phyloP scores from a whole-genome alignment of 2,329 filamentous ascomycete genomes.

The Camptophora hylomeconis region DNA sequence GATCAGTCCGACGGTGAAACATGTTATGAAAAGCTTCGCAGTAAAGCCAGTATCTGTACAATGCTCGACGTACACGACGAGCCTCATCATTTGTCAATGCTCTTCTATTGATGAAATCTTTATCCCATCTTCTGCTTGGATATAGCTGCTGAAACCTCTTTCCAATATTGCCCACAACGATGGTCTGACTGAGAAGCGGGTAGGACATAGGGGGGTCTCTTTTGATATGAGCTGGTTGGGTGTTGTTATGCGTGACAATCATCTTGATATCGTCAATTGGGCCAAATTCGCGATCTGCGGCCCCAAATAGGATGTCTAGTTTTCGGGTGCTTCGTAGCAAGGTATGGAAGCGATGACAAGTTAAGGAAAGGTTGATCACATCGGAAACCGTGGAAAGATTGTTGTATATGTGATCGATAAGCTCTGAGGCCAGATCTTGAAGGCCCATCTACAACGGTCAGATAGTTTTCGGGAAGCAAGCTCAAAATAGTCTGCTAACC shows the following conservation, averaged over 20 bases:
- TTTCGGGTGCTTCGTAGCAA: slow-evolving; percentile 42
- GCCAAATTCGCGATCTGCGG: slow-evolving; percentile 43
- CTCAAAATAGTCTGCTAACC: no score
- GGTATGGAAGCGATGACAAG: slow-evolving; percentile 40
- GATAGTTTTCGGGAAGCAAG: slow-evolving; percentile 1
- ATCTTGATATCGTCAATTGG: slow-evolving; percentile 46
- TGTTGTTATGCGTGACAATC: slow-evolving; percentile 47
- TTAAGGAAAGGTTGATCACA: slow-evolving; percentile 40
- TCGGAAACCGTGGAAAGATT: slow-evolving; percentile 40
- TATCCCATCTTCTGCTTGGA: slow-evolving; percentile 50
- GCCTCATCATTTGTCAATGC: slow-evolving; percentile 38
- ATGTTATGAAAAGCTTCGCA: slow-evolving; percentile 43
- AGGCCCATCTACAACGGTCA: slow-evolving; percentile 34
- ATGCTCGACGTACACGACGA: slow-evolving; percentile 39
- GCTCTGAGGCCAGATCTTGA: slow-evolving; percentile 43
- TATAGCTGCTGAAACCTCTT: slow-evolving; percentile 49
- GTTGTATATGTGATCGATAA: slow-evolving; percentile 43
- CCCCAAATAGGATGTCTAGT: slow-evolving; percentile 39
- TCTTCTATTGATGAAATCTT: slow-evolving; percentile 39
- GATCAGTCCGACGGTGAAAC: slow-evolving; percentile 37
- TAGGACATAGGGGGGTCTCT: slow-evolving; percentile 41
- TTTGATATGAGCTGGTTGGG: slow-evolving; percentile 42
- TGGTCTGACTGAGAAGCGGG: slow-evolving; percentile 42
- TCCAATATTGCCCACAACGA: slow-evolving; percentile 41
- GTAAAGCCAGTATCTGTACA: slow-evolving; percentile 51